Percentiles rank a stretch among this genome's conserved stretches.
Conservation (phyloP, 495 filamentous ascomycete species). For the Penicillium pulvis region DNA sequence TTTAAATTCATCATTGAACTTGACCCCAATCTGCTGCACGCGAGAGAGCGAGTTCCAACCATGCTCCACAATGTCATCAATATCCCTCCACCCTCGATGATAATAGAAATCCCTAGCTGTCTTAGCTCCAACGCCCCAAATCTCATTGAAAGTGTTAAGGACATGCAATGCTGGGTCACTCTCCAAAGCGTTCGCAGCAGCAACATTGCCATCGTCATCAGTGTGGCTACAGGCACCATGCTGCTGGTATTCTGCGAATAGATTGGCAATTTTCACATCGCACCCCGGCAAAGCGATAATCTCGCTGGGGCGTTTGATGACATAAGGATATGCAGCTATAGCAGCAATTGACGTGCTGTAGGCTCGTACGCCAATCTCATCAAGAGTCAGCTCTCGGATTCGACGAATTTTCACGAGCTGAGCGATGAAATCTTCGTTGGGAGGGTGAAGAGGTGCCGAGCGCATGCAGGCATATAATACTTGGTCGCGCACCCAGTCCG, state of each 20-base stretch:
- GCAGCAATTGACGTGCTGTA: constrained; percentile 87
- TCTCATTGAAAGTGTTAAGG: constrained; percentile 70
- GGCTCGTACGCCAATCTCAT: constrained; percentile 80
- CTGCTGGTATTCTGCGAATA: constrained; percentile 75
- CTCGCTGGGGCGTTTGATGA: constrained; percentile 56
- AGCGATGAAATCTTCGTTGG: constrained; percentile 76
- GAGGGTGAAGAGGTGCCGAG: constrained; percentile 65
- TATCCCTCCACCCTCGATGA: constrained; percentile 67
- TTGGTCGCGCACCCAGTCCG: constrained; percentile 66
- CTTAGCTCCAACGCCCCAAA: constrained; percentile 87
- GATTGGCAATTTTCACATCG: constrained; percentile 72
- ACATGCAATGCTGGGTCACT: constrained; percentile 62
- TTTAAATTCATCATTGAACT: constrained; percentile 88
- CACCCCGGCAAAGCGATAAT: constrained; percentile 77
- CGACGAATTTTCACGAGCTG: constrained; percentile 74
- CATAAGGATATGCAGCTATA: constrained; percentile 78
- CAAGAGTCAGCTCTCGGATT: constrained; percentile 67
- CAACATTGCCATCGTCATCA: constrained; percentile 53
- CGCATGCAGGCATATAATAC: constrained; percentile 82
- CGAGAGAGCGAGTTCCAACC: constrained; percentile 76
- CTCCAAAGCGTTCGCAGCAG: constrained; percentile 65
- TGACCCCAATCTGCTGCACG: constrained; percentile 93
- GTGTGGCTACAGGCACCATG: constrained; percentile 21
- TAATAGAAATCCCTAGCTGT: constrained; percentile 86
- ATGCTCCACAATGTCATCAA: constrained; percentile 83